Evolutionary conservation across 2,329 filamentous ascomycete genomes (phyloP), one percentile per base, ranked within the genome.

Genomic region (Neofusicoccum laricinum): DNA sequence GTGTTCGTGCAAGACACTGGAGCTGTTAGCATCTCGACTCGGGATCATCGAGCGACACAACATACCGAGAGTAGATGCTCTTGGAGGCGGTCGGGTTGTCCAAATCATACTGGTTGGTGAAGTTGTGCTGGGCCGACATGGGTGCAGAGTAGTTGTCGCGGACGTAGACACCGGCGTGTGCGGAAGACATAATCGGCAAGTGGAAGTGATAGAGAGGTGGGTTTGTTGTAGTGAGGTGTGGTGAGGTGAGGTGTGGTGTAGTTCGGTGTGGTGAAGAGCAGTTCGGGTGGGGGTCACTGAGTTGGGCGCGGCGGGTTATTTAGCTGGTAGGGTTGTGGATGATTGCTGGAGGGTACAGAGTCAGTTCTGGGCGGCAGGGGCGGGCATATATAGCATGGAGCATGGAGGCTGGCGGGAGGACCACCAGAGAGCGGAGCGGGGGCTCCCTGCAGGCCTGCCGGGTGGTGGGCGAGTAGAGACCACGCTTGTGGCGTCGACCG

Each of bases 1-100:
- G 73, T 83, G 80, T 67, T 81, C 76, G 66, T 82, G 80, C 80
- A 83, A 82, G 59, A 82, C 74, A 57, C 80, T 82, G 53, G 2
- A 17, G 12, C 25, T 5, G 55, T 61, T 41, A 61, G 19, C 45
- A 45, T 30, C 19, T n/a, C n/a, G 11, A 36, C 0, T 10, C 12
- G 38, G 25, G 32, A 5, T 34, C 12, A n/a, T 17, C n/a, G 11
- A 17, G 14, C 25, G 5, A 7, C 11, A 19, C 2, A 41, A 70
- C 75, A 65, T 72, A 81, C 80, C 75, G 78, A 66, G 79, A 75
- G 65, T 83, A 83, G 4, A 73, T 73, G 11, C 72, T 72, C 76
- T 80, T 80, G 53, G 80, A 73, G 1, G 68, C 63, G 14, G 68
- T 61, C 0, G 75, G 73, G 66, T 81, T 71, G 61, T 76, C 74